Evolutionary conservation across 2,329 filamentous ascomycete genomes (phyloP).

Genomic region (Pseudophaeomoniella oleicola): DNA sequence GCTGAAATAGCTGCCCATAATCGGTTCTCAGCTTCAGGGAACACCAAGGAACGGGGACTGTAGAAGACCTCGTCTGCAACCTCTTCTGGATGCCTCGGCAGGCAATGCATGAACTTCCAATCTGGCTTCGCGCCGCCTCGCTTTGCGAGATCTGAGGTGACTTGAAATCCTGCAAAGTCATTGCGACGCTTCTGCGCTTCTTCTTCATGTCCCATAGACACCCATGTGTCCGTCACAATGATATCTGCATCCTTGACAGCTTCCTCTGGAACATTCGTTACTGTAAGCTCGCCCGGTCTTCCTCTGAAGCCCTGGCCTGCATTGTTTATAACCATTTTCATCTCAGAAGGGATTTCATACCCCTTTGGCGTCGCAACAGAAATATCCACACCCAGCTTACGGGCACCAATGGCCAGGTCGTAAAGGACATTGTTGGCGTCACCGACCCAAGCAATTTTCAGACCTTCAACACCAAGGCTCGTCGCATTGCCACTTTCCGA

Average conservation of each 20-base stretch:
- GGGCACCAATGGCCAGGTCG: slow-evolving; percentile 74
- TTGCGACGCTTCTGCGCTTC: slow-evolving; percentile 64
- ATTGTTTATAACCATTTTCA: slow-evolving; percentile 57
- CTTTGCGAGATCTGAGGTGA: slow-evolving; percentile 72
- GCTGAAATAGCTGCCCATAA: slow-evolving; percentile 82
- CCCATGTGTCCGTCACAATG: slow-evolving; percentile 92
- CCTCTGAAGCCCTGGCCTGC: slow-evolving; percentile 40
- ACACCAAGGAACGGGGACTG: slow-evolving; percentile 69
- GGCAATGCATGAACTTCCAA: slow-evolving; percentile 98
- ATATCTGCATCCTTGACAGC: slow-evolving; percentile 75
- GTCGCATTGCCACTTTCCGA: slow-evolving; percentile 18
- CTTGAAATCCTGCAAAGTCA: slow-evolving; percentile 80
- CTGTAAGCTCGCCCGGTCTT: slow-evolving; percentile 50
- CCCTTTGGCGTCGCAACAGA: slow-evolving; percentile 74
- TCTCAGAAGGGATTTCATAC: slow-evolving; percentile 64
- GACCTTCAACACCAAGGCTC: slow-evolving; percentile 56
- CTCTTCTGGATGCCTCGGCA: slow-evolving; percentile 84
- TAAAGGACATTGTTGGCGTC: slow-evolving; percentile 96
- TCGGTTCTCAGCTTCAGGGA: slow-evolving; percentile 87
- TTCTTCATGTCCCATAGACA: slow-evolving; percentile 93
- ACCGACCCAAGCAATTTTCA: slow-evolving; percentile 92
- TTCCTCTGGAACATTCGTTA: slow-evolving; percentile 71
- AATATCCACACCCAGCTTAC: slow-evolving; percentile 77
- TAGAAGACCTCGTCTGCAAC: slow-evolving; percentile 94
- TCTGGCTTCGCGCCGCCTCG: slow-evolving; percentile 70